Evolutionary conservation across 352 stramenopile genomes (phyloP), one percentile per base, ranked within the genome.

Genomic region (Detonula confervacea): DNA sequence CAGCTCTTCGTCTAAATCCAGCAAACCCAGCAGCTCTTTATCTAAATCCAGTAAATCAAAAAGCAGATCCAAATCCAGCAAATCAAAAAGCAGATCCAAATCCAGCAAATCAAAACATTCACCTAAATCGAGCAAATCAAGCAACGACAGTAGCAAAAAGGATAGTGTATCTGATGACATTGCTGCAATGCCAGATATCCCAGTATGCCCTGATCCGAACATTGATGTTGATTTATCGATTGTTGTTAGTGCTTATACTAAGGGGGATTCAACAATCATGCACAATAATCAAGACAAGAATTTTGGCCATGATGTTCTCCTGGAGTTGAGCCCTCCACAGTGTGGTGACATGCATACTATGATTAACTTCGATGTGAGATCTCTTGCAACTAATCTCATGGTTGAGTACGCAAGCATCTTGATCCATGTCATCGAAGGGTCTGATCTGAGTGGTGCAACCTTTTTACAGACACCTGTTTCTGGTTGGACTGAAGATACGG

Each of bases 401-500:
- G 30, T 73, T 30, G 47, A 63, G 27, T 73, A 73, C 35, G 63
- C 63, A 6, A 42, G 35, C 24, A 56, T 73, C 30, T 62, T 73
- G 63, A 42, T 73, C 3, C 44, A 73, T 35, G 47, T 63, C 9
- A 24, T 51, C 16, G 63, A 73, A 27, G 44, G 35, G 8, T 63
- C 44, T 5, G 27, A 63, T 56, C 44, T 63, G 7, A 51, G 30
- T 25, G 63, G 63, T 37, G 63, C 63, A 14, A 73, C 63, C 16
- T 73, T 73, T 56, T 33, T 73, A 29, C 49, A 62, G 8, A 51
- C 63, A 46, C 25, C 27, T 16, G 1, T 4, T 30, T 49, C 47
- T 35, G 63, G 4, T 33, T 73, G 63, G 63, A 11, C 3, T 0
- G 63, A 73, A 57, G 27, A 62, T 29, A 52, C 6, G 33, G 20